A percentile compares a stretch with the other conserved stretches of the same genome.
phyloP scores from a whole-genome alignment of 371 early-diverging fungal species.

The Saksenaea oblongispora region DNA sequence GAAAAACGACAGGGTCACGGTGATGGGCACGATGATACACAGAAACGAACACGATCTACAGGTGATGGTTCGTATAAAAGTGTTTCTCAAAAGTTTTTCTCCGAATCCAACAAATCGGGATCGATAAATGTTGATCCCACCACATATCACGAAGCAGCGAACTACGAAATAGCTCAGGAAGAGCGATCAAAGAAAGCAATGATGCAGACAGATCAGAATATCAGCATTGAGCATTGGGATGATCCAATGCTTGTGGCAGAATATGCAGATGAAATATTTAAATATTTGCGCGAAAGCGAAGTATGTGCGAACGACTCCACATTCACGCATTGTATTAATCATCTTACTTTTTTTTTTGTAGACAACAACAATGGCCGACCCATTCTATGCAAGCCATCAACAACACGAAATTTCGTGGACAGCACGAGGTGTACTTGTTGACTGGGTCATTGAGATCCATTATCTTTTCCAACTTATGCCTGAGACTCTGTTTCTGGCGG shows the following conservation, averaged over 20 bases:
- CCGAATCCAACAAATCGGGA: not conserved
- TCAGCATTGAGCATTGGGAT: constrained; percentile 54
- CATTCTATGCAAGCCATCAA: constrained; percentile 73
- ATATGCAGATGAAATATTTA: constrained; percentile 89
- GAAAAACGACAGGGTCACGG: not conserved
- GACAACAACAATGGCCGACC: constrained; percentile 70
- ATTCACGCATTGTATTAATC: constrained; percentile 1
- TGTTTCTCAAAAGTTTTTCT: not conserved
- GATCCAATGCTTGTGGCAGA: constrained; percentile 94
- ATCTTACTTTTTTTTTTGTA: constrained; percentile 17
- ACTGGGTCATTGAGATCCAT: constrained; percentile 90
- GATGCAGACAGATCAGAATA: constrained; percentile 25
- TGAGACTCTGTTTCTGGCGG: constrained; percentile 94
- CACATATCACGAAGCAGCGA: constrained; percentile 8
- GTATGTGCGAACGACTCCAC: constrained; percentile 27
- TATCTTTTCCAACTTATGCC: constrained; percentile 89
- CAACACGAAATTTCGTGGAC: constrained; percentile 93
- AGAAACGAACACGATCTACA: not conserved
- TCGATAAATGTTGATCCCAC: not conserved
- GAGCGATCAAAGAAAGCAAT: constrained; percentile 16
- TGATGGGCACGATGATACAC: not conserved
- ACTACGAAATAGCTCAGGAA: constrained; percentile 26
- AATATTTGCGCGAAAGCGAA: constrained; percentile 80
- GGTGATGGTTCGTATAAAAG: not conserved
- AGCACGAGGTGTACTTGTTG: constrained; percentile 86